These are phyloP conservation scores for Dalbergia oliveri DNA, from an alignment of 306 rosid species.

Conservation along the genomic window DNA sequence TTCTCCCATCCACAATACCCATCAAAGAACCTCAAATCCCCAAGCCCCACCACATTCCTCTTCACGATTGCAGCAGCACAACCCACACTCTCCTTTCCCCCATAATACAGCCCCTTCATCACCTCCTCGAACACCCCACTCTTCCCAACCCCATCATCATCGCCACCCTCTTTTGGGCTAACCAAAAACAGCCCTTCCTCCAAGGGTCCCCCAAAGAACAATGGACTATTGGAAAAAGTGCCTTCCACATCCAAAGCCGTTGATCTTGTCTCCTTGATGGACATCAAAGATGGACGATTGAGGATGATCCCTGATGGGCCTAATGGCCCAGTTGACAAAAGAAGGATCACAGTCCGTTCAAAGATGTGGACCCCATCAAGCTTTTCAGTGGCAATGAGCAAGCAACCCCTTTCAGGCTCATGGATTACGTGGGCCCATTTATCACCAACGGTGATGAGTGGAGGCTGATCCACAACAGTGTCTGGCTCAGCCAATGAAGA, in stretches of 20 bases:
- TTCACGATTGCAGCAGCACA: slow-evolving; percentile 91
- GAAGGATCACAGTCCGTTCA: slow-evolving; percentile 75
- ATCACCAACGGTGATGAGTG: slow-evolving; percentile 66
- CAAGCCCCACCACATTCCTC: slow-evolving; percentile 66
- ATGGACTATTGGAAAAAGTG: slow-evolving; percentile 68
- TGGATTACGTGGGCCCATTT: slow-evolving; percentile 90
- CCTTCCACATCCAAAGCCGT: slow-evolving; percentile 70
- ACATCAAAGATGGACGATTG: slow-evolving; percentile 85
- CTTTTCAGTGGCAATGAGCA: slow-evolving; percentile 80
- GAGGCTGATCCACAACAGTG: slow-evolving; percentile 48
- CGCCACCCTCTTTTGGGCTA: slow-evolving; percentile 59
- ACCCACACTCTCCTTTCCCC: slow-evolving; percentile 80
- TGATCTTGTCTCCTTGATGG: slow-evolving; percentile 84
- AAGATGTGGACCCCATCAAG: slow-evolving; percentile 92
- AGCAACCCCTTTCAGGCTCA: slow-evolving; percentile 89
- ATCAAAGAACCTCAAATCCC: slow-evolving; percentile 86
- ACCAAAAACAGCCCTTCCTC: slow-evolving; percentile 79
- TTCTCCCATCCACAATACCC: slow-evolving; percentile 95
- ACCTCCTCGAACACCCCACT: slow-evolving; percentile 89
- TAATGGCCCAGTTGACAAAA: slow-evolving; percentile 70
- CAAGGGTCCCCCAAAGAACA: slow-evolving; percentile 92
- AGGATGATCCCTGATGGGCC: slow-evolving; percentile 87
- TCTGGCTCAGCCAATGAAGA: slow-evolving; percentile 59
- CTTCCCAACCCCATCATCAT: slow-evolving; percentile 53
- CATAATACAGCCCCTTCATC: slow-evolving; percentile 85